Conservation (phyloP, 805 yeast genomes). For the Metschnikowia proteae region DNA sequence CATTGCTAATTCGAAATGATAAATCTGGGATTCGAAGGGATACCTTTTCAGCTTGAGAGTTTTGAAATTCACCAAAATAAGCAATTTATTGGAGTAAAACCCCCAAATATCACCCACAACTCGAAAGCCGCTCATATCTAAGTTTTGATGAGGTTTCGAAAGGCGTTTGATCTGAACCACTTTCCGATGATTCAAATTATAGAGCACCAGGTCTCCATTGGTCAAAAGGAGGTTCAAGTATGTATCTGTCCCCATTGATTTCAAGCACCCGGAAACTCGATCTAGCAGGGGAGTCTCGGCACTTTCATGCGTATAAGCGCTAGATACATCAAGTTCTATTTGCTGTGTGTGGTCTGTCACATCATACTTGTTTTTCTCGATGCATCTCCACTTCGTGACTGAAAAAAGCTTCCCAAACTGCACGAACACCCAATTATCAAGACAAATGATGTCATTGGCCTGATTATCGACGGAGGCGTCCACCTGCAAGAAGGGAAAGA, state of each 20-base stretch:
- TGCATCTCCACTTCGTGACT: background rate
- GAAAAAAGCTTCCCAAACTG: background rate
- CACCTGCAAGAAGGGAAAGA: background rate
- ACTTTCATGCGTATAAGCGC: background rate
- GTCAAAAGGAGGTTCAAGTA: background rate
- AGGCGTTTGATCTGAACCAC: background rate
- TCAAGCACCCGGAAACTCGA: background rate
- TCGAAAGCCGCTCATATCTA: background rate
- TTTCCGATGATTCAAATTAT: background rate
- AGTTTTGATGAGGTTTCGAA: too few species aligned
- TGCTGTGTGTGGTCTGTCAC: background rate
- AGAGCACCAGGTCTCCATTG: background rate
- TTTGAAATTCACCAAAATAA: background rate
- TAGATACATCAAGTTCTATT: background rate
- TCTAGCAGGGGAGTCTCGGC: background rate
- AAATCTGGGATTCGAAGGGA: conserved; percentile 4
- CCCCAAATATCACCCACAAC: background rate
- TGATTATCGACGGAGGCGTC: background rate
- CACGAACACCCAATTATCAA: background rate
- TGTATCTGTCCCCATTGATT: background rate
- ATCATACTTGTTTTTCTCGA: background rate
- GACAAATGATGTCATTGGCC: background rate
- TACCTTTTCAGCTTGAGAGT: background rate
- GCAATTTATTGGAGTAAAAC: background rate
- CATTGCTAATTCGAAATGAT: background rate